A percentile compares a stretch with the other conserved stretches of the same genome.
Conservation (phyloP, 768 basidiomycete genomes). For the Hypholoma fasciculare region DNA sequence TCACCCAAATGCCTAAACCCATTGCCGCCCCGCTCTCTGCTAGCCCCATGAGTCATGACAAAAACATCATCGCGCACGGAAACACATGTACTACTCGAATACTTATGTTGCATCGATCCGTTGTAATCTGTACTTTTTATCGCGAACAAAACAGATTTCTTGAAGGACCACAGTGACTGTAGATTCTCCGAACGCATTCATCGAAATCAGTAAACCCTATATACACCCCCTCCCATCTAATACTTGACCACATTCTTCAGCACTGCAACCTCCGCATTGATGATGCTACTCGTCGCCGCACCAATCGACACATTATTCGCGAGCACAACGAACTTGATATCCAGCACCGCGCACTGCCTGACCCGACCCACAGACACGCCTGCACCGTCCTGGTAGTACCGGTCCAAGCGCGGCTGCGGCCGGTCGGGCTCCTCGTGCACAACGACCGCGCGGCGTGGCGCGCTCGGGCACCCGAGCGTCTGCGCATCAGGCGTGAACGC, state of each 20-base stretch:
- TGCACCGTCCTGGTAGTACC: slow-evolving; percentile 88
- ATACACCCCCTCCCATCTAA: no score
- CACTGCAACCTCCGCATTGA: slow-evolving; percentile 96
- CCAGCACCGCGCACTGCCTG: slow-evolving; percentile 87
- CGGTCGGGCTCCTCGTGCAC: slow-evolving; percentile 94
- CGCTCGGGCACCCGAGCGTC: slow-evolving; percentile 75
- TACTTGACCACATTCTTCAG: slow-evolving; percentile 55
- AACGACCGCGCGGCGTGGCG: slow-evolving; percentile 80
- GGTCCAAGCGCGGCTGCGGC: slow-evolving; percentile 92
- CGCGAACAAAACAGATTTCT: no score
- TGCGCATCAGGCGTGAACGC: slow-evolving; percentile 79
- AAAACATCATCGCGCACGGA: no score
- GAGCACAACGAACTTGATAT: slow-evolving; percentile 94
- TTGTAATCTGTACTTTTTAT: no score
- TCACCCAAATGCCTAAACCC: no score
- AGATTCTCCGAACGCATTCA: no score
- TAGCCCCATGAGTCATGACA: no score
- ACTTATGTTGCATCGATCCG: no score
- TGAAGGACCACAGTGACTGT: no score
- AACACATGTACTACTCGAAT: no score
- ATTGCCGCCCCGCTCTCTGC: no score
- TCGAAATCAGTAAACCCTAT: no score
- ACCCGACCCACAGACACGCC: slow-evolving; percentile 91
- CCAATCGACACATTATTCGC: slow-evolving; percentile 95
- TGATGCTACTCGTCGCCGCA: slow-evolving; percentile 94